phyloP scores from a whole-genome alignment of 2,329 filamentous ascomycete species.

The Basipetospora chlamydospora region DNA sequence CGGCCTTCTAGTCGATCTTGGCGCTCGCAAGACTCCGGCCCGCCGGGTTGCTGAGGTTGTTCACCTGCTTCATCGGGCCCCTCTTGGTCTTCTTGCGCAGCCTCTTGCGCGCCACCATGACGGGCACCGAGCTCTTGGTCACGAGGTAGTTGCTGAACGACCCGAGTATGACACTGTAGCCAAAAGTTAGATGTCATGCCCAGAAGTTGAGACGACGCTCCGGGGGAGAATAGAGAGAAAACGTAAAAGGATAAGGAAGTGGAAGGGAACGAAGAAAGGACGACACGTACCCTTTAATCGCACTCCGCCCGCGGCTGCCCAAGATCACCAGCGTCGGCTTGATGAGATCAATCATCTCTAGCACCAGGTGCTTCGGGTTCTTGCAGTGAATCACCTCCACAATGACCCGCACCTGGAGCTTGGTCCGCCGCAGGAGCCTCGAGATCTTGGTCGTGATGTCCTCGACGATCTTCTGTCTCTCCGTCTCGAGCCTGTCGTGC shows the following conservation, averaged over 20 bases:
- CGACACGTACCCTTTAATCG: slow-evolving; percentile 68
- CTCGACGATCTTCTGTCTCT: slow-evolving; percentile 67
- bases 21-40: slow-evolving; percentile 54
- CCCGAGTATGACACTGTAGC: slow-evolving; percentile 67
- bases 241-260: slow-evolving; percentile 3
- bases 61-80: slow-evolving; percentile 57
- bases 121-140: slow-evolving; percentile 88
- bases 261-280: slow-evolving; percentile 2
- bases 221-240: slow-evolving; percentile 1
- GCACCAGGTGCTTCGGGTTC: slow-evolving; percentile 89
- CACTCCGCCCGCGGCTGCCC: slow-evolving; percentile 79
- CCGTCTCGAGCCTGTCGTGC: slow-evolving; percentile 53
- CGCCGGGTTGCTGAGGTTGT: slow-evolving; percentile 61
- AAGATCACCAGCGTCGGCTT: slow-evolving; percentile 87
- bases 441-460: slow-evolving; percentile 74
- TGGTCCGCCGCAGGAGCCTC: slow-evolving; percentile 77
- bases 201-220: no score
- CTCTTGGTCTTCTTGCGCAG: slow-evolving; percentile 73
- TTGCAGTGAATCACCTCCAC: slow-evolving; percentile 98
- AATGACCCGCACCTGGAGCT: slow-evolving; percentile 81
- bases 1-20: slow-evolving; percentile 49
- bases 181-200: slow-evolving; percentile 16
- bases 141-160: slow-evolving; percentile 97
- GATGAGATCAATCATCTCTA: slow-evolving; percentile 89
- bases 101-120: slow-evolving; percentile 93